Evolutionary conservation across 2,329 filamentous ascomycete species (phyloP).

Genomic region (Colletotrichum neosansevieriae): DNA sequence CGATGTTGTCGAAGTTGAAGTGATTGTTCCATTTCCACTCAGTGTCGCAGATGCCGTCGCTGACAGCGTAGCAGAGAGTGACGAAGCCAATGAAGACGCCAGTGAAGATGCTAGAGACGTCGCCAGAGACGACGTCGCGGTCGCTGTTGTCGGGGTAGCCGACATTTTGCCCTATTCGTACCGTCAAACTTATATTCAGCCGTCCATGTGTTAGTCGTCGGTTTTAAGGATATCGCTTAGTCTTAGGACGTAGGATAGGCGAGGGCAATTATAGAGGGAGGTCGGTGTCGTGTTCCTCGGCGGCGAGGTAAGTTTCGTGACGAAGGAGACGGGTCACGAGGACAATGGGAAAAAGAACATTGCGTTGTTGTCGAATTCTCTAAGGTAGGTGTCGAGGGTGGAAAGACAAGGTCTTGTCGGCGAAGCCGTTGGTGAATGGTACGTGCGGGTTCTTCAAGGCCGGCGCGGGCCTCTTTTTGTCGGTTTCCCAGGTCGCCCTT

Average conservation of each 20-base stretch:
- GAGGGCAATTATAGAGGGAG: not conserved
- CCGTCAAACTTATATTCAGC: slow-evolving; percentile 1
- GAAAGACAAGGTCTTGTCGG: not conserved
- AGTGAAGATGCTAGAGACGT: slow-evolving; percentile 39
- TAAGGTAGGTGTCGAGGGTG: not conserved
- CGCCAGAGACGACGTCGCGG: slow-evolving; percentile 14
- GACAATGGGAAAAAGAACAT: slow-evolving; percentile 4
- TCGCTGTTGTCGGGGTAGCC: slow-evolving; percentile 37
- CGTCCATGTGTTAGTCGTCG: not conserved
- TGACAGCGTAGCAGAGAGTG: slow-evolving; percentile 23
- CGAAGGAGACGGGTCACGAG: slow-evolving; percentile 10
- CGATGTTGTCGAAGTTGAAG: not conserved
- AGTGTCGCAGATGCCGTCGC: slow-evolving; percentile 18
- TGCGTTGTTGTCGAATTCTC: not conserved
- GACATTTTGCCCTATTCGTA: slow-evolving; percentile 24
- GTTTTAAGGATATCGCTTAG: not conserved
- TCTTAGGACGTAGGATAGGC: not conserved
- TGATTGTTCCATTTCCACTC: slow-evolving; percentile 28
- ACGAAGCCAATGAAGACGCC: slow-evolving; percentile 43
- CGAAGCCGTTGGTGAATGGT: slow-evolving; percentile 1
- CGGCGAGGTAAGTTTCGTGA: not conserved
- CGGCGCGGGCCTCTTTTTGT: slow-evolving; percentile 13
- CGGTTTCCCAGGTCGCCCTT: not conserved
- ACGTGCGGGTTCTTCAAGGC: not conserved
- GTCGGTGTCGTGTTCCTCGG: not conserved